Conservation (phyloP, 1,284 basidiomycete genomes). For the Ustilago lituana region DNA sequence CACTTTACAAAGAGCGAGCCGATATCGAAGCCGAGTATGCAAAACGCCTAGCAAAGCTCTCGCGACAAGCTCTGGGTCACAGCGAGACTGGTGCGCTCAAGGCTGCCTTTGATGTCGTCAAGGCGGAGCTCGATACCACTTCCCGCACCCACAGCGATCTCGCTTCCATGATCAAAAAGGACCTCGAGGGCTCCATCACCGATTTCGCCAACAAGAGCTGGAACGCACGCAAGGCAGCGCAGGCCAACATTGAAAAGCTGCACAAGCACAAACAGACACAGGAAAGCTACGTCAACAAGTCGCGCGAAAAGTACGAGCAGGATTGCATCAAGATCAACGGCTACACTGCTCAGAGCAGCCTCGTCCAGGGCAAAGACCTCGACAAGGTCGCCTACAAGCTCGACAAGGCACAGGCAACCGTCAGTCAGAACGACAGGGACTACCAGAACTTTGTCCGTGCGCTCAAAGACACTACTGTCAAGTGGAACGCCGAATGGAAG, state of each 20-base stretch:
- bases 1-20: constrained; percentile 88
- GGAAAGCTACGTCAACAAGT: constrained; percentile 69
- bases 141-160: constrained; percentile 77
- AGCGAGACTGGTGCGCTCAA: constrained; percentile 94
- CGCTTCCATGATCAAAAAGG: constrained; percentile 78
- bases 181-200: constrained; percentile 74
- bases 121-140: constrained; percentile 84
- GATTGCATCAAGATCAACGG: constrained; percentile 96
- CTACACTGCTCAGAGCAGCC: constrained; percentile 89
- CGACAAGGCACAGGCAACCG: constrained; percentile 87
- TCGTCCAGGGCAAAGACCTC: constrained; percentile 91
- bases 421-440: constrained; percentile 79
- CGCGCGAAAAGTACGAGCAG: constrained; percentile 90
- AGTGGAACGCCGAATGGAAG: constrained; percentile 96
- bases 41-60: constrained; percentile 82
- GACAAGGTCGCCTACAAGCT: constrained; percentile 89
- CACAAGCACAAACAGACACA: constrained; percentile 66
- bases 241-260: constrained; percentile 60
- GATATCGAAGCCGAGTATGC: constrained; percentile 94
- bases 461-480: constrained; percentile 80
- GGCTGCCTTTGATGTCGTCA: constrained; percentile 79
- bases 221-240: constrained; percentile 54
- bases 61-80: constrained; percentile 79
- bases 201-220: constrained; percentile 60
- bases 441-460: constrained; percentile 86